Conservation (phyloP, 208 protist genomes). For the Acanthamoeba culbertsoni region DNA sequence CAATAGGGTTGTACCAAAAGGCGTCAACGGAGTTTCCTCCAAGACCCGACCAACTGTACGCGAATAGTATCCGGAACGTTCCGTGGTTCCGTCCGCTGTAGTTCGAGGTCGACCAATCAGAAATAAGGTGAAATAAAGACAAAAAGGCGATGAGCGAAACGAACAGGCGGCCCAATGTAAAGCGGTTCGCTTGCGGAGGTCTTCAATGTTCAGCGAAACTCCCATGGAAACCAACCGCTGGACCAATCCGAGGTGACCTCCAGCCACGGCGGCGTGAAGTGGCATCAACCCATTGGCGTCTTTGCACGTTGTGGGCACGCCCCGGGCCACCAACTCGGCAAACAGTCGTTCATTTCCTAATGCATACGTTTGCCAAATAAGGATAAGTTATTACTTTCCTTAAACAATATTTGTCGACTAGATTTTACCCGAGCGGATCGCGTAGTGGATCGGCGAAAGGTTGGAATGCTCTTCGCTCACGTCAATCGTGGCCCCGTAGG, state of each 20-base stretch:
- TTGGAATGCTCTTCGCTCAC: background rate
- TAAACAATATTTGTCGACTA: background rate
- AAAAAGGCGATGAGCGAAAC: background rate
- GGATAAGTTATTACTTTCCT: background rate
- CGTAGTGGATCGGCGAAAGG: conserved; percentile 16
- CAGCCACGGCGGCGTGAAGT: background rate
- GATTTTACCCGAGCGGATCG: background rate
- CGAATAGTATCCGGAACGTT: background rate
- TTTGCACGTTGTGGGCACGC: conserved; percentile 20
- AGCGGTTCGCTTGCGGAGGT: background rate
- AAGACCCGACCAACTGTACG: background rate
- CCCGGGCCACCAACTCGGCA: background rate
- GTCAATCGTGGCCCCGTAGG: background rate
- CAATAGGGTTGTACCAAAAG: background rate
- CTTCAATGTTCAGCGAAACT: background rate
- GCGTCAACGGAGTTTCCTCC: background rate
- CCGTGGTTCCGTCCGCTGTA: conserved; percentile 1
- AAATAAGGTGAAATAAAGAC: background rate
- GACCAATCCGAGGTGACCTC: background rate
- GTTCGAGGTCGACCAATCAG: background rate
- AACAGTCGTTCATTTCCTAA: conserved; percentile 2
- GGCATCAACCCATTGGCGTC: background rate
- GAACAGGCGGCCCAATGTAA: conserved; percentile 8
- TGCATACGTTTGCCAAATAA: background rate
- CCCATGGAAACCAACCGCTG: conserved; percentile 5